A percentile compares a stretch with the other conserved stretches of the same genome.
Conservation (phyloP, 2,329 filamentous ascomycete genomes). For the Colletotrichum sp. region DNA sequence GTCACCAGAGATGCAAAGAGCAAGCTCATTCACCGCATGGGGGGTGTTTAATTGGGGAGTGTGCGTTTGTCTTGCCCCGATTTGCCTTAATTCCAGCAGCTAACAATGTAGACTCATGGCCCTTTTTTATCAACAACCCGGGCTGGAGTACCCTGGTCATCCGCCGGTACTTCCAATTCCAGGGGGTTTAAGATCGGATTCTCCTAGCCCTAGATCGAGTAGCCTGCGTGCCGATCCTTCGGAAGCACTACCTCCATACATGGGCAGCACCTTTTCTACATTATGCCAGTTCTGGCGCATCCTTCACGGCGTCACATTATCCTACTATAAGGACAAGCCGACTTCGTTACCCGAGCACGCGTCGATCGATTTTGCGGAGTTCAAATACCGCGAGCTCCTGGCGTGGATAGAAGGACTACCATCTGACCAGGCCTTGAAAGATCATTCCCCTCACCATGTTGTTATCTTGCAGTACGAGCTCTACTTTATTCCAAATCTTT, state of each 20-base stretch:
- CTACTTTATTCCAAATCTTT: background rate
- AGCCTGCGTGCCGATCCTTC: background rate
- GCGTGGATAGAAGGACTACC: conserved; percentile 40
- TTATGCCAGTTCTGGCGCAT: conserved; percentile 43
- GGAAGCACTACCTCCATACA: conserved; percentile 6
- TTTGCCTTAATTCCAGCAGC: background rate
- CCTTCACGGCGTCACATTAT: conserved; percentile 34
- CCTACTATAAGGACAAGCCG: conserved; percentile 27
- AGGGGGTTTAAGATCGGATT: background rate
- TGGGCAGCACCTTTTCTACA: conserved; percentile 32
- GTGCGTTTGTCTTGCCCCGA: conserved; percentile 26
- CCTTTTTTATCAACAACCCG: conserved; percentile 37
- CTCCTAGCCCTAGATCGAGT: background rate
- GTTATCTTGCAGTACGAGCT: conserved; percentile 39
- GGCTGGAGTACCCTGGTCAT: conserved; percentile 19
- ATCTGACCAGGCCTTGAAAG: conserved; percentile 24
- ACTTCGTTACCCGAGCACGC: conserved; percentile 8
- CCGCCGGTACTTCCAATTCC: conserved; percentile 26
- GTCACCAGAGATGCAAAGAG: conserved; percentile 15
- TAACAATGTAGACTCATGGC: conserved; percentile 29
- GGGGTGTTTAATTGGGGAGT: conserved; percentile 42
- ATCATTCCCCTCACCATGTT: conserved; percentile 36
- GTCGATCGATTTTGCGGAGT: conserved; percentile 34
- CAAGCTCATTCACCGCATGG: conserved; percentile 30
- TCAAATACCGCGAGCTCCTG: conserved; percentile 42